Conservation (phyloP, 306 rosid genomes). For the Comarum palustre region DNA sequence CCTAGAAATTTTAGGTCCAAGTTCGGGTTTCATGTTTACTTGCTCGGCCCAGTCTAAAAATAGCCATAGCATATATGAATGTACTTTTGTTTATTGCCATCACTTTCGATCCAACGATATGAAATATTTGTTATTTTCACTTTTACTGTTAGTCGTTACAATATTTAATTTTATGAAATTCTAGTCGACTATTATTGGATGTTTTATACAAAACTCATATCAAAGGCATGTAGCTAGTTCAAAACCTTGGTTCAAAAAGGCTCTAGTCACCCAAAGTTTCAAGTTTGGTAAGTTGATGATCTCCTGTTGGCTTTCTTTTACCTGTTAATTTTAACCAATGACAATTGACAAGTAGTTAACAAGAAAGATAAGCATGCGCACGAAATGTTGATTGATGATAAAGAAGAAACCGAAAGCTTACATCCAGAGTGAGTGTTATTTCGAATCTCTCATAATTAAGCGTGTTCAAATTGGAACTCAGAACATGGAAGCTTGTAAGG, state of each 20-base stretch:
- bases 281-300: conserved; percentile 64
- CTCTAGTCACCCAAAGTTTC: conserved; percentile 89
- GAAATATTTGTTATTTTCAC: background rate
- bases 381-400: background rate
- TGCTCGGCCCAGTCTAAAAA: no score
- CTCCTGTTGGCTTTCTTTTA: conserved; percentile 47
- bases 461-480: conserved; percentile 66
- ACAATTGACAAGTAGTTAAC: background rate
- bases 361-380: background rate
- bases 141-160: background rate
- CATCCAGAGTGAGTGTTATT: conserved; percentile 63
- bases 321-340: conserved; percentile 39
- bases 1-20: no score
- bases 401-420: conserved; percentile 16
- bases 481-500: conserved; percentile 53
- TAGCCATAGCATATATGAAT: background rate
- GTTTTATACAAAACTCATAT: background rate
- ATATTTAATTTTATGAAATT: background rate
- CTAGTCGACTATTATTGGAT: background rate
- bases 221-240: conserved; percentile 22
- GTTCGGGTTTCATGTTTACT: no score
- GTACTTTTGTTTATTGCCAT: background rate
- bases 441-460: conserved; percentile 44
- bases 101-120: background rate
- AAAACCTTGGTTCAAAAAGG: conserved; percentile 82